Base-by-base conservation (phyloP, 1,284 basidiomycete species). In the Mycena sp. region DNA sequence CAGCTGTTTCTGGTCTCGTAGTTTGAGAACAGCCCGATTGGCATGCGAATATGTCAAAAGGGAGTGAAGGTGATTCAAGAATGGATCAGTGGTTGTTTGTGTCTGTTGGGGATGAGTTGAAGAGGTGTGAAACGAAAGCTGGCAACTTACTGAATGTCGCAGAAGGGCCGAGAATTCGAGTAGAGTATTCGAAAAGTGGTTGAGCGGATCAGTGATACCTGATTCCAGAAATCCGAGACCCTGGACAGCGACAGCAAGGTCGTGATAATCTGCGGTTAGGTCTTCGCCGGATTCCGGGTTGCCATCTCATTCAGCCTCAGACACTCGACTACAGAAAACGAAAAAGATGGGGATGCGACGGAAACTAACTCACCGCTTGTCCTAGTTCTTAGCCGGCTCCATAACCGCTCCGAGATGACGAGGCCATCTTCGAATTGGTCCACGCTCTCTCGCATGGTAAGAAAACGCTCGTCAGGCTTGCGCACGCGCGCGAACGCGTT, bases 1-100 rank as follows among this genome's bases (percentile, higher is more conserved):
- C 57, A 99, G 88, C 77, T 99, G 98, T 77, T 99, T 99, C 78
- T 99, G 95, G 76, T 99, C 98, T 48, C 98, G 90, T 35, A 98
- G 85, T 77, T 95, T 97, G 64, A 99, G 86, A 6, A 98, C 94
- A 9, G 90, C 89, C 53, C 94, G 89, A 72, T 99, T 97, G 26
- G 95, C 90, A 69, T 93, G 87, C 0, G 95, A 92, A 75, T 98
- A 99, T 9, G 90, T 87, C 7, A 96, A 83, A 6, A 99, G 83
- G 1, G 96, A 95, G 71, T 98, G 95, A 6, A 97, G 83, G 71
- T 97, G 94, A 16, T 89, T 80, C 28, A 99, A 86, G 79, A 98
- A 92, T 1, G 95, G 94, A 71, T 96, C 94, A 3, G 90, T 90
- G 0, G 92, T 90, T 4, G 87, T 89, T 74, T 92, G 88, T n/a